Conservation (phyloP, 306 rosid genomes). For the Prunus mume region DNA sequence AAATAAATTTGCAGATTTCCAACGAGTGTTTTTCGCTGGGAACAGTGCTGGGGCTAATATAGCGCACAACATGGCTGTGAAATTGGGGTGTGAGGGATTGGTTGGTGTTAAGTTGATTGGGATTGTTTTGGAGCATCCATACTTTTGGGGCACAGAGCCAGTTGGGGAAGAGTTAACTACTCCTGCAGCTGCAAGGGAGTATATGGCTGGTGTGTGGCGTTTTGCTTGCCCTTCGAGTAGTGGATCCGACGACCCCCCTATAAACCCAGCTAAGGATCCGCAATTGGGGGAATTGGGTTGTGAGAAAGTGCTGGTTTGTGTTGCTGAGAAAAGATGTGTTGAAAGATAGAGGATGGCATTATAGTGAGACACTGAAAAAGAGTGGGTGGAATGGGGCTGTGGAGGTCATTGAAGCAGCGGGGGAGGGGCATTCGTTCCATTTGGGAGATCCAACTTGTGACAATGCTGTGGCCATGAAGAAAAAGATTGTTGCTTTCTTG, state of each 20-base stretch:
- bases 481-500: constrained; percentile 3
- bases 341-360: constrained; percentile 26
- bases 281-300: constrained; percentile 17
- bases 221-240: not conserved
- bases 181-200: not conserved
- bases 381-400: constrained; percentile 22
- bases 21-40: constrained; percentile 15
- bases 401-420: constrained; percentile 15
- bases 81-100: not conserved
- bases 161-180: not conserved
- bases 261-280: constrained; percentile 33
- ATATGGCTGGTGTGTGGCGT: not conserved
- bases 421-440: constrained; percentile 17
- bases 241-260: constrained; percentile 24
- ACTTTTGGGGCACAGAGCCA: constrained; percentile 9
- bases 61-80: constrained; percentile 6
- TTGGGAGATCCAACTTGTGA: not conserved
- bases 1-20: constrained; percentile 3
- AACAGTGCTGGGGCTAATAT: constrained; percentile 30
- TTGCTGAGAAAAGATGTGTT: constrained; percentile 34
- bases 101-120: constrained; percentile 8
- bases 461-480: constrained; percentile 7
- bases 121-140: constrained; percentile 25
- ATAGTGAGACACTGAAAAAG: constrained; percentile 5
- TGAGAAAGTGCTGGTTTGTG: constrained; percentile 25